Evolutionary conservation across 768 basidiomycete genomes (phyloP), one percentile per base, ranked within the genome.

Genomic region (Macrolepiota albuminosa): DNA sequence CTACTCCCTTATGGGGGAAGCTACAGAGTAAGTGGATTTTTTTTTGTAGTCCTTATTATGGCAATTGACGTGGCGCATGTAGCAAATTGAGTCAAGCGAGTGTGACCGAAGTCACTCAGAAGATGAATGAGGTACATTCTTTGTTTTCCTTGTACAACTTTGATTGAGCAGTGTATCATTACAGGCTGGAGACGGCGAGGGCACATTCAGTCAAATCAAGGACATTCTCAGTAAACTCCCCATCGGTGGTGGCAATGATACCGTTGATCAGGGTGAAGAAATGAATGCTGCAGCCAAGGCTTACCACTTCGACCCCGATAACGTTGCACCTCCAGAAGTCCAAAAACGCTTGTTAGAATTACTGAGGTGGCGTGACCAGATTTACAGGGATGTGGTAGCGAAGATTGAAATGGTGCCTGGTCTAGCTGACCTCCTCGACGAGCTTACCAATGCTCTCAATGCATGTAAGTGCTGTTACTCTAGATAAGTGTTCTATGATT

Each of bases 351-450:
- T 89, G 4, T 75, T 82, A 68, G 73, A 81, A 53, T 70, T 88
- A 24, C 71, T 90, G 40, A 80, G 76, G 57, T 89, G 87, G 84
- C 80, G 84, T 43, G 89, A 90, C 66, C 75, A 73, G 26, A 73
- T 89, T 47, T 82, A 82, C 71, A 71, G 79, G 43, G 77, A 79
- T 49, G 73, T 86, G 8, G 68, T 77, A 16, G 75, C 78, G 66
- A 82, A 77, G 68, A 85, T 89, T 40, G 84, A 86, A 64, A 82
- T 83, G 76, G 79, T 89, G 26, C 88, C 88, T 18, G 87, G 87
- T 1, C 72, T 89, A 24, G 68, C 69, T 34, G 71, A 77, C 21
- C 71, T 89, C 42, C 70, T 88, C 4, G 88, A 89, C 48, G 77
- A 83, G 63, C 71, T 89, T 45, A 80, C 83, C 10, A 84, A 88